Base-by-base conservation (phyloP, 352 stramenopile genomes). In the Globisporangium alternatum region DNA sequence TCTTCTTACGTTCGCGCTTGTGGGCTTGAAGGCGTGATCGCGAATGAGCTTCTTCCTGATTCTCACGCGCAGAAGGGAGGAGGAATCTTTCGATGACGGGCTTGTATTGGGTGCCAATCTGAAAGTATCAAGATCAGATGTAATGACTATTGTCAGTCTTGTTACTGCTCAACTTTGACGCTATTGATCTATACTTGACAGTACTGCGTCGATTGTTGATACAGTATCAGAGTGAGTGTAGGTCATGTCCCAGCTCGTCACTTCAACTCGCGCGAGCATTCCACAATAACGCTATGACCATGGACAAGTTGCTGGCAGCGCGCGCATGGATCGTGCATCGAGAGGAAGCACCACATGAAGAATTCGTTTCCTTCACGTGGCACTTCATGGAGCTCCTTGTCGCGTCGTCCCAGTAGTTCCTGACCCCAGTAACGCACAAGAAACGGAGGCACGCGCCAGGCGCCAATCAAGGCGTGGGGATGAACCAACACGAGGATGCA, bases 291-390 rank as follows among this genome's bases (percentile, higher is more conserved):
- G 0, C 5, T n/a, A 35, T 15, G n/a, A 44, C 13, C 9, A 33
- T 25, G 51, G 10, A 64, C 21, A 49, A 47, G 10, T 64, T 30
- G 57, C 45, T 35, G 30, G 33, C 33, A 19, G 56, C 21, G 65
- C 52, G 48, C 62, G 47, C 35, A 65, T 77, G 30, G 71, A 81
- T 37, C 71, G 75, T 21, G 79, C 56, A 57, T 79, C 10, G 68
- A 81, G 66, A 75, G 73, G 69, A 67, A 68, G 56, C 68, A 66
- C n/a, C 69, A 78, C 52, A 31, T 76, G 31, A 77, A 69, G 47
- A 56, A 79, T 51, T 68, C 71, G 35, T 81, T 79, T 62, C 2
- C 25, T 28, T 28, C 25, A 28, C 47, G 67, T 54, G 66, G 75
- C 28, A 37, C 15, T 81, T 67, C 37, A 62, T 74, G 4, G 56